phyloP scores from a whole-genome alignment of 352 stramenopile genomes.

The Thraustochytrium sp. region DNA sequence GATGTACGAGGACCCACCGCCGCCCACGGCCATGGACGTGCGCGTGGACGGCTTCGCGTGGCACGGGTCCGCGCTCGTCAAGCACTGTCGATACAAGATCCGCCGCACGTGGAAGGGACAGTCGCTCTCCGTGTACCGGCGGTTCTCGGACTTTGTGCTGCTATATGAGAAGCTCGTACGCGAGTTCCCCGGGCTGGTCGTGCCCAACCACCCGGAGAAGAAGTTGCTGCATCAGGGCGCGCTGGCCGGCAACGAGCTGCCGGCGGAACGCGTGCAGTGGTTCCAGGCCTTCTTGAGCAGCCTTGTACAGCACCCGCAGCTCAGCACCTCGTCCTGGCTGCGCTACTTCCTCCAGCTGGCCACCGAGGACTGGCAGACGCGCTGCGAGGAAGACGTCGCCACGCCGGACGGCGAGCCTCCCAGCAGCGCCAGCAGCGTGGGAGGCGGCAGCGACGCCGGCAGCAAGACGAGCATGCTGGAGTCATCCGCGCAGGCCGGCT shows the following conservation, averaged over 20 bases:
- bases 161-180: not conserved
- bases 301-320: not conserved
- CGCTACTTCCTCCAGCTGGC: not conserved
- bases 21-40: not conserved
- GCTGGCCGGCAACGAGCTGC: not conserved
- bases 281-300: constrained; percentile 15
- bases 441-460: not conserved
- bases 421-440: too few species aligned
- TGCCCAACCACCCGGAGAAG: constrained; percentile 23
- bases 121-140: not conserved
- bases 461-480: not conserved
- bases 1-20: constrained; percentile 30
- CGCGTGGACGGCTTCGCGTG: constrained; percentile 3
- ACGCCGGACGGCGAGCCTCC: not conserved
- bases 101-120: not conserved
- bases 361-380: constrained; percentile 20
- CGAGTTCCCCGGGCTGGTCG: not conserved
- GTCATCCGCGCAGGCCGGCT: not conserved
- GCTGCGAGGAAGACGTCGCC: not conserved
- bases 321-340: not conserved
- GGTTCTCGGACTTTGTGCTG: constrained; percentile 26
- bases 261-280: constrained; percentile 16
- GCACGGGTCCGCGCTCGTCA: constrained; percentile 6
- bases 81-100: constrained; percentile 23
- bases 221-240: not conserved